Evolutionary conservation across 2,329 filamentous ascomycete genomes (phyloP).

Genomic region (Scedosporium apiospermum): DNA sequence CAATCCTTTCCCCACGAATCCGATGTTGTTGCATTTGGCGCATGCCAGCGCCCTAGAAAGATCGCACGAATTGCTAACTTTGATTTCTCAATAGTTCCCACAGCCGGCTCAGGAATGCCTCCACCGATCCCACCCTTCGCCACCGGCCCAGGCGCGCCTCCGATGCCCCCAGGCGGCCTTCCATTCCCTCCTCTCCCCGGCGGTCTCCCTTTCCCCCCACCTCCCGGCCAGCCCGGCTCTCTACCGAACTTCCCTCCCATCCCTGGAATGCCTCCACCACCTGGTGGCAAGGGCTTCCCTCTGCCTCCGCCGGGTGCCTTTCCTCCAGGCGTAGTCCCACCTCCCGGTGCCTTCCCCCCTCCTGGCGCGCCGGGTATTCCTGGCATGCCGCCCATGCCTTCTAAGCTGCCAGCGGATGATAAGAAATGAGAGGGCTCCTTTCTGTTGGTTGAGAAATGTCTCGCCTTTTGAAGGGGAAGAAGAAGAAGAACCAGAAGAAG

Average conservation of each 20-base stretch:
- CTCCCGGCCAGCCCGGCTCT: constrained; percentile 16
- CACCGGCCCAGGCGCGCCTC: constrained; percentile 25
- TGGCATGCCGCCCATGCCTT: constrained; percentile 10
- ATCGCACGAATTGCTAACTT: background rate
- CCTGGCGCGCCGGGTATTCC: constrained; percentile 10
- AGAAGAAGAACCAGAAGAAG: background rate
- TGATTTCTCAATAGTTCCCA: constrained; percentile 32
- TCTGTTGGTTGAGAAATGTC: background rate
- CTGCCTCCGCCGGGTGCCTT: constrained; percentile 12
- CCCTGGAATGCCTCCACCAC: constrained; percentile 18
- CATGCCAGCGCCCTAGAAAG: background rate
- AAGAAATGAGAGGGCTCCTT: background rate
- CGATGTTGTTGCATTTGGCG: background rate
- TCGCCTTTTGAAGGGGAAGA: background rate
- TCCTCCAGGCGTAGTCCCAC: constrained; percentile 7
- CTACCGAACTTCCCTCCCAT: constrained; percentile 17
- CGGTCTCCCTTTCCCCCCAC: constrained; percentile 17
- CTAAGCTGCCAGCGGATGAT: background rate
- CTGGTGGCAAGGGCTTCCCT: constrained; percentile 15
- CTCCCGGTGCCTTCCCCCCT: constrained; percentile 15
- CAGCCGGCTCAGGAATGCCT: constrained; percentile 40
- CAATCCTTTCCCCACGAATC: background rate
- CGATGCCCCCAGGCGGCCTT: constrained; percentile 30
- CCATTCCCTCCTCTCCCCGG: constrained; percentile 29
- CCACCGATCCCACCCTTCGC: constrained; percentile 32